Evolutionary conservation across 2,329 filamentous ascomycete species (phyloP), one percentile per base, ranked within the genome.

Genomic region (Fusarium decemcellulare): DNA sequence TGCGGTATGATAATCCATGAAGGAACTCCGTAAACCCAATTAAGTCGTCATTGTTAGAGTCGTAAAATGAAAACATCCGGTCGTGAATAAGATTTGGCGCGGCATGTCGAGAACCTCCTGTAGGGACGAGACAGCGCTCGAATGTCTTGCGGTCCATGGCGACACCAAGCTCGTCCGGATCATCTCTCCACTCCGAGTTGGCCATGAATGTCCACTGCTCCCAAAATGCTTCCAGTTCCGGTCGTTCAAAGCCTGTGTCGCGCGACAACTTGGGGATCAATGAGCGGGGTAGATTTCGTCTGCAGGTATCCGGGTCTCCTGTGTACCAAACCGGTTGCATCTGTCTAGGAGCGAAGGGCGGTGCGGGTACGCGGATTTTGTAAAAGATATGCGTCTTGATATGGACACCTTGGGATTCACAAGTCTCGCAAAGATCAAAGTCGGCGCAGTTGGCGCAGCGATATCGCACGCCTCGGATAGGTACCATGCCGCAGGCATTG

Each of bases 201-300:
- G 95, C 95, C 80, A 98, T 91, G 78, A 95, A 98, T 6, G 93
- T 95, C 87, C 97, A 99, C 76, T 98, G 95, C 76, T 98, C 95
- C 91, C 95, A 98, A 43, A 97, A 89, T 8, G 95, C 95, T 80
- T 98, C 95, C 7, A 99, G 84, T 78, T 97, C 94, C 2, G 94
- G 92, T 30, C 92, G 88, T 76, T 98, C 94, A 79, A 97, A 93
- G 16, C 90, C 90, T 0, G 92, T 94, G 65, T 93, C 91, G 58
- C 86, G 86, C 32, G 89, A 89, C 58, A 95, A 85, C 63, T 90
- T 90, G 56, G 90, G 87, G 56, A 93, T 91, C 39, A 96, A 81
- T 2, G 84, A 79, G 29, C 89, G 86, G 1, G 91, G 88, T n/a
- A 98, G 84, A 46, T 84, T 89, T 18, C 89, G 87, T 16, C 89